phyloP scores from a whole-genome alignment of 2,329 filamentous ascomycete species.

The Catunica adiposa region DNA sequence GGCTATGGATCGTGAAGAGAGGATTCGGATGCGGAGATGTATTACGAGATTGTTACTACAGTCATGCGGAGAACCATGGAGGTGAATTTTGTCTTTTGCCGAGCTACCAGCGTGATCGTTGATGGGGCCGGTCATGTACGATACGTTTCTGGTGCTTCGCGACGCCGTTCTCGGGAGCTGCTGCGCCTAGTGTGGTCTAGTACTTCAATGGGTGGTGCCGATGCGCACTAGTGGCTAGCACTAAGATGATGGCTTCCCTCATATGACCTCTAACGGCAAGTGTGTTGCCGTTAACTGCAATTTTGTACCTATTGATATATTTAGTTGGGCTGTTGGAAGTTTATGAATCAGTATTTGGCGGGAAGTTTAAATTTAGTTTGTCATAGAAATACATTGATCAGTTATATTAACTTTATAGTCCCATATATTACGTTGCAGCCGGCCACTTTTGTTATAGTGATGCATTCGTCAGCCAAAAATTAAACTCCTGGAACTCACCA shows the following conservation, averaged over 20 bases:
- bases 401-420: neutral
- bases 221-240: no score
- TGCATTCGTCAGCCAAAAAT: no score
- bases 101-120: no score
- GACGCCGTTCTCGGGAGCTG: no score
- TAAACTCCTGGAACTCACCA: neutral
- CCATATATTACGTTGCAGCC: neutral
- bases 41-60: conserved; percentile 4
- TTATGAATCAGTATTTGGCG: neutral
- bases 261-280: neutral
- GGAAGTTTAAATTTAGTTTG: neutral
- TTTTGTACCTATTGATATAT: neutral
- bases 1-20: neutral
- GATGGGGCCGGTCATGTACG: no score
- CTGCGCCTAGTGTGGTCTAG: no score
- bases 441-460: no score
- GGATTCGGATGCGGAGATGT: neutral
- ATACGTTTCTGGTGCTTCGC: no score
- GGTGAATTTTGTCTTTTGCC: no score
- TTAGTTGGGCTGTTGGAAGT: neutral
- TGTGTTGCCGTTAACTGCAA: neutral
- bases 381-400: neutral
- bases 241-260: neutral
- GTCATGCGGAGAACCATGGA: neutral
- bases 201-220: neutral